These are phyloP conservation scores for Coprinopsis sp. DNA, from an alignment of 768 basidiomycete species.

Conservation along the genomic window DNA sequence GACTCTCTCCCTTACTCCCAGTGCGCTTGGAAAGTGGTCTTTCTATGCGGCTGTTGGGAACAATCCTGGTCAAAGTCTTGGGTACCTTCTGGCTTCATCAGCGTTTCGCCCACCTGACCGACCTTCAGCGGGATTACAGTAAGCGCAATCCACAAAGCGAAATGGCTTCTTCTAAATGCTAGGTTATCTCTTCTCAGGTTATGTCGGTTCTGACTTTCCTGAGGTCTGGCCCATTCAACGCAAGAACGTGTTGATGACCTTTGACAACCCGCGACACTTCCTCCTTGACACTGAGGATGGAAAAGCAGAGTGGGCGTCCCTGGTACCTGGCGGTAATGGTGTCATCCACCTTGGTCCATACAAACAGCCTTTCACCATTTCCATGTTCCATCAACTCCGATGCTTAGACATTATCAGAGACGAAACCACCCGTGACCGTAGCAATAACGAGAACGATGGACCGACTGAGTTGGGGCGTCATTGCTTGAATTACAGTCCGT, in stretches of 20 bases:
- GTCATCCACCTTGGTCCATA: constrained; percentile 28
- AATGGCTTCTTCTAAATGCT: too few species aligned
- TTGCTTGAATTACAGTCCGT: constrained; percentile 30
- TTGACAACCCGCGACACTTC: constrained; percentile 29
- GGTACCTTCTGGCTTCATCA: constrained; percentile 19
- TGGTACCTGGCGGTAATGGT: constrained; percentile 24
- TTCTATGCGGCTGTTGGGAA: constrained; percentile 15
- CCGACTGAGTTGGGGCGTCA: constrained; percentile 23
- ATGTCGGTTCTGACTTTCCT: constrained; percentile 28
- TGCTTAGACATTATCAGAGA: constrained; percentile 31
- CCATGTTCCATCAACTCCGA: constrained; percentile 33
- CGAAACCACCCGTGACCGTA: constrained; percentile 21
- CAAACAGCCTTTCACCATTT: constrained; percentile 27
- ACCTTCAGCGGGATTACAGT: constrained; percentile 22
- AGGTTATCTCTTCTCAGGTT: constrained; percentile 24
- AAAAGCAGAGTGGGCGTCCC: constrained; percentile 26
- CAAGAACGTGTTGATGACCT: constrained; percentile 26
- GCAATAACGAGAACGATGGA: constrained; percentile 10
- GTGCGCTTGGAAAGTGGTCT: too few species aligned
- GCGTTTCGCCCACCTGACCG: constrained; percentile 16
- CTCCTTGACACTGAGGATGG: constrained; percentile 24
- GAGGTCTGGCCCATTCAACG: constrained; percentile 28
- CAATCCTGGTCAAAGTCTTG: constrained; percentile 19
- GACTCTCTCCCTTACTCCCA: constrained; percentile 12
- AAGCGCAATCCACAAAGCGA: constrained; percentile 3